phyloP scores from a whole-genome alignment of 768 basidiomycete species.

The Lyophyllum semitale region DNA sequence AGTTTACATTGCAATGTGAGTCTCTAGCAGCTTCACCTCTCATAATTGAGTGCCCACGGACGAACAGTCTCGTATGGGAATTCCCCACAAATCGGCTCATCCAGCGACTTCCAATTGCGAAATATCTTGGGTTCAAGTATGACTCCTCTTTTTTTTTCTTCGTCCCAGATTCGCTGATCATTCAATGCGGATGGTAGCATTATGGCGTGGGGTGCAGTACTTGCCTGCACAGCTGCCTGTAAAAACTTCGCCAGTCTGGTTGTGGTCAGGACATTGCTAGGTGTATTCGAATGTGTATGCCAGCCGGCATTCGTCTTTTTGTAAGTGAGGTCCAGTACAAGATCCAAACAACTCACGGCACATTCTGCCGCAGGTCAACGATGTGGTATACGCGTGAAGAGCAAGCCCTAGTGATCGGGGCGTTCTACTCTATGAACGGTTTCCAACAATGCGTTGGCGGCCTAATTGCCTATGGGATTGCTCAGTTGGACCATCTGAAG shows the following conservation, averaged over 20 bases:
- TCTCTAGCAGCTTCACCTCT: neutral
- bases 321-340: slow-evolving; percentile 20
- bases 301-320: slow-evolving; percentile 50
- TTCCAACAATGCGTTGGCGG: slow-evolving; percentile 52
- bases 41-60: neutral
- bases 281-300: slow-evolving; percentile 49
- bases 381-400: slow-evolving; percentile 57
- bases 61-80: slow-evolving; percentile 39
- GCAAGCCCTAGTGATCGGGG: slow-evolving; percentile 46
- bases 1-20: slow-evolving; percentile 45
- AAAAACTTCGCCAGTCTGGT: slow-evolving; percentile 45
- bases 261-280: slow-evolving; percentile 47
- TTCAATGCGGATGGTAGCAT: slow-evolving; percentile 32
- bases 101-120: slow-evolving; percentile 51
- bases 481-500: slow-evolving; percentile 38
- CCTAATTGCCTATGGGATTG: slow-evolving; percentile 50
- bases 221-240: slow-evolving; percentile 51
- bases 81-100: slow-evolving; percentile 50
- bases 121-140: slow-evolving; percentile 46
- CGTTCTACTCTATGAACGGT: slow-evolving; percentile 49
- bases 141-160: slow-evolving; percentile 12
- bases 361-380: slow-evolving; percentile 34
- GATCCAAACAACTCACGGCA: neutral
- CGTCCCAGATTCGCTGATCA: neutral
- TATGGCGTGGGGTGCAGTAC: slow-evolving; percentile 44